phyloP scores from a whole-genome alignment of 1,284 basidiomycete species.

The Cutaneotrichosporon mucoides region DNA sequence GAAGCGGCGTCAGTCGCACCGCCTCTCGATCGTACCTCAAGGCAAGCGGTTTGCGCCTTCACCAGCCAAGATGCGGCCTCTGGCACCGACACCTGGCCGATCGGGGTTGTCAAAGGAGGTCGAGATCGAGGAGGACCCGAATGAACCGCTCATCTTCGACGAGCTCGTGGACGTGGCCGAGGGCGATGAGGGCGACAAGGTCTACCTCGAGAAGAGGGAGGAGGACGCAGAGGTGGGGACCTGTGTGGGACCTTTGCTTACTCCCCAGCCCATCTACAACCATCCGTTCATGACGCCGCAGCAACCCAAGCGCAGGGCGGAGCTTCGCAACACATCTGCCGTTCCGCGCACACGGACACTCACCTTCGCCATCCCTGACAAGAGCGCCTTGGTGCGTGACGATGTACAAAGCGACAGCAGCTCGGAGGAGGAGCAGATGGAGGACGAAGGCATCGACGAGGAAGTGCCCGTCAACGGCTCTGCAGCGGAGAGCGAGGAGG shows the following conservation, averaged over 20 bases:
- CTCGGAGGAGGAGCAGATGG: too few species aligned
- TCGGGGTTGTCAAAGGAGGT: conserved; percentile 7
- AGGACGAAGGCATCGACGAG: too few species aligned
- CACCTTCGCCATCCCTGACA: not conserved
- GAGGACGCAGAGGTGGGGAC: not conserved
- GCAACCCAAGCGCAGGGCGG: conserved; percentile 24
- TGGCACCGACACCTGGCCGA: too few species aligned
- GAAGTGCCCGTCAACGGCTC: not conserved
- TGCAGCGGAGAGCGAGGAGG: not conserved
- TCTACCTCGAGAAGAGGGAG: conserved; percentile 38
- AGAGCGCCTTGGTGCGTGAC: not conserved
- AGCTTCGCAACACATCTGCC: conserved; percentile 28
- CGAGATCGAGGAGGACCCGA: not conserved
- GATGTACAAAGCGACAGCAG: too few species aligned
- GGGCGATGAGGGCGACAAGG: conserved; percentile 40
- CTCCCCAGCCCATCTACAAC: conserved; percentile 19
- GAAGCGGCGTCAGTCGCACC: conserved; percentile 26
- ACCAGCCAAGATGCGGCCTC: conserved; percentile 19
- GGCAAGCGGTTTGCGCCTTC: conserved; percentile 41
- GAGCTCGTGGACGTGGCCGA: conserved; percentile 27
- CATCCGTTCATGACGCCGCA: conserved; percentile 38
- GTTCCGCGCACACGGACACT: conserved; percentile 27
- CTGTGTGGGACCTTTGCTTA: too few species aligned
- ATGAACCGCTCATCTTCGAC: conserved; percentile 4
- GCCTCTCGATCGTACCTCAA: conserved; percentile 39